Conservation (phyloP, 2,329 filamentous ascomycete genomes). For the Myriosclerotinia duriaeana region DNA sequence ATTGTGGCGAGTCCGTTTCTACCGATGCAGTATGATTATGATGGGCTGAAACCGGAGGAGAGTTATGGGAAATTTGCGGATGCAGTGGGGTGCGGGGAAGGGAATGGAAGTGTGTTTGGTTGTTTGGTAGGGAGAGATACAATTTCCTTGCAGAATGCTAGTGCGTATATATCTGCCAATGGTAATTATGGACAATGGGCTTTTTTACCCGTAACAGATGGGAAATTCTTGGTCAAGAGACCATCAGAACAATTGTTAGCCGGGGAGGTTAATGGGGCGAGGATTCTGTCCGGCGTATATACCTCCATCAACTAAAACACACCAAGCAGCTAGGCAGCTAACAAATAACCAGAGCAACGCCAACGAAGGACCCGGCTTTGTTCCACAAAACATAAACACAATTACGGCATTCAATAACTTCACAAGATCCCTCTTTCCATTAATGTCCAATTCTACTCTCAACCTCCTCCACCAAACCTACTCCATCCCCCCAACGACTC, state of each 20-base stretch:
- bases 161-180: constrained; percentile 31
- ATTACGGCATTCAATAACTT: constrained; percentile 44
- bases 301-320: not conserved
- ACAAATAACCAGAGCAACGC: constrained; percentile 45
- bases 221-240: constrained; percentile 37
- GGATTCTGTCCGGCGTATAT: constrained; percentile 29
- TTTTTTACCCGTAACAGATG: constrained; percentile 44
- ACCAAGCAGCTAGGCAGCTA: not conserved
- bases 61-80: constrained; percentile 48
- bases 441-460: constrained; percentile 45
- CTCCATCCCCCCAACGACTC: constrained; percentile 29
- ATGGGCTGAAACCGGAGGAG: constrained; percentile 46
- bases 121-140: constrained; percentile 38
- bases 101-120: constrained; percentile 39
- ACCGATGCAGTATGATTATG: constrained; percentile 52
- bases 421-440: constrained; percentile 45
- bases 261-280: constrained; percentile 39
- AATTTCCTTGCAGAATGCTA: constrained; percentile 40
- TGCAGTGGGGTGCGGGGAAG: constrained; percentile 43
- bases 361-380: constrained; percentile 51
- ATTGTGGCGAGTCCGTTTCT: constrained; percentile 50
- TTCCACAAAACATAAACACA: constrained; percentile 47
- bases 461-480: constrained; percentile 32
- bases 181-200: constrained; percentile 37
- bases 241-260: constrained; percentile 39